Evolutionary conservation across 768 basidiomycete genomes (phyloP), one percentile per base, ranked within the genome.

Genomic region (Tricholoma saponaceum): DNA sequence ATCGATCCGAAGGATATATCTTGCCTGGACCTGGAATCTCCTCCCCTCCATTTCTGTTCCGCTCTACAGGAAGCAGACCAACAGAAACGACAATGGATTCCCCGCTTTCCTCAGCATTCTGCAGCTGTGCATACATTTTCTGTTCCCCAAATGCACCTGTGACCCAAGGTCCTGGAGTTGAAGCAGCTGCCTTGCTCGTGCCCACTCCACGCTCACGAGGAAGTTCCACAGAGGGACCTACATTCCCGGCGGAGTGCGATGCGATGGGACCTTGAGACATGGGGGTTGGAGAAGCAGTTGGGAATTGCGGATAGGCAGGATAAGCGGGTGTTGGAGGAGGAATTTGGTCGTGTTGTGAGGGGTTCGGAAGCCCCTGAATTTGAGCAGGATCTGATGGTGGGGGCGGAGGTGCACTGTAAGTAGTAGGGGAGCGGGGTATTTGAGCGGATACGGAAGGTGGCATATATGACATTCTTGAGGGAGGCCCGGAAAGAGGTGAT

Each of bases 11-110:
- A 16, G 89, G 89, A 60, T 83, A 87, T 65, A 94, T 84, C 72
- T 76, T 83, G 59, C 72, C 78, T 32, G 69, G 69, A 33, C 66
- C 71, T 51, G 72, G 56, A 26, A 59, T 55, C 50, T 53, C 57
- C 4, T 59, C 60, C 1, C 55, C 58, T 4, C 59, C 60, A 32
- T 52, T 54, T 33, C 60, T 68, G n/a, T 65, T 57, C 52, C 59
- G 64, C 9, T 46, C 55, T 37, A 66, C 58, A 8, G 76, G 72
- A 41, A 79, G 65, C 43, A 81, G 63, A 14, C 87, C 87, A 10
- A 90, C 84, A 12, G 88, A 90, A 30, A 92, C 83, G 14, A 92
- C 77, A 58, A 92, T 73, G 5, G 82, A 81, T 69, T 88, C 83
- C 4, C 83, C 81, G 52, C 66, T 71, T 23, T 62, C 69, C 16